Evolutionary conservation across 345 rosid species (phyloP).

Genomic region (Populus euphratica): DNA sequence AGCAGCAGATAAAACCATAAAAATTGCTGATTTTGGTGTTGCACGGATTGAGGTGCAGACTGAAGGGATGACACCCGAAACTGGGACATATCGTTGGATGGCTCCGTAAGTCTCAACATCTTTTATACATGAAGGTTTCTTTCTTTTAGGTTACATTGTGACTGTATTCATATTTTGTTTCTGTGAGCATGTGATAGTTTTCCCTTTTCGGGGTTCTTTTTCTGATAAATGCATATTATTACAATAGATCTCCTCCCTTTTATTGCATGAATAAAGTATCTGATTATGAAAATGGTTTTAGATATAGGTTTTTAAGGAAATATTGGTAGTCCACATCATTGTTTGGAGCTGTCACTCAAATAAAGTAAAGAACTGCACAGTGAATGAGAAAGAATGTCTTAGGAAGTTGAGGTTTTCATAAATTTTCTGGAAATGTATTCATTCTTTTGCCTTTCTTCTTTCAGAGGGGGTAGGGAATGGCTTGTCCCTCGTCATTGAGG

Average conservation of each 20-base stretch:
- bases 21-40: constrained; percentile 32
- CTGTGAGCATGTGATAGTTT: background rate
- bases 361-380: background rate
- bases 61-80: constrained; percentile 33
- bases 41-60: constrained; percentile 34
- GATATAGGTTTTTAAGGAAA: background rate
- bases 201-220: background rate
- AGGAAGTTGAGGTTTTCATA: background rate
- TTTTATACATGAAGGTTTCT: background rate
- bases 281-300: background rate
- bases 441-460: background rate
- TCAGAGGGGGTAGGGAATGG: background rate
- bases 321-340: background rate
- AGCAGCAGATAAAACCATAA: constrained; percentile 28
- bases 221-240: background rate
- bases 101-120: constrained; percentile 27
- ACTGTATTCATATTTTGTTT: background rate
- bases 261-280: background rate
- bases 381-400: background rate
- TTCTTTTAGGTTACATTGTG: background rate
- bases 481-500: background rate
- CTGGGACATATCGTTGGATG: constrained; percentile 35
- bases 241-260: background rate
- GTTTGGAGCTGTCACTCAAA: background rate
- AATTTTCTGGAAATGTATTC: background rate